phyloP scores from a whole-genome alignment of 2,329 filamentous ascomycete genomes.

The Fusarium multiceps region DNA sequence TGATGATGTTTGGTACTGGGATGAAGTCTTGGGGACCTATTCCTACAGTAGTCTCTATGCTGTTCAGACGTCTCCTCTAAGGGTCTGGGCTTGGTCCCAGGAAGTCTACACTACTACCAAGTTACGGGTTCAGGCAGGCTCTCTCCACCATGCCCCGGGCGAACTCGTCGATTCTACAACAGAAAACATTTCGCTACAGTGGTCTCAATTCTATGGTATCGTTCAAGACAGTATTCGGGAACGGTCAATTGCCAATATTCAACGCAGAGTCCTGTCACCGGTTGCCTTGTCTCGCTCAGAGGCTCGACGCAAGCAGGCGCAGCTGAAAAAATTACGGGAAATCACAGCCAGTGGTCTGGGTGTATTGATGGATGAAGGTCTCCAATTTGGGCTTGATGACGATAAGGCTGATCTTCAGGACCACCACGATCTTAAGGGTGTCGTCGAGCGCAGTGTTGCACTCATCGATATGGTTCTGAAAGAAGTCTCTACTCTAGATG shows the following conservation, averaged over 20 bases:
- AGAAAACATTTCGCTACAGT: conserved; percentile 61
- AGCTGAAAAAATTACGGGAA: conserved; percentile 77
- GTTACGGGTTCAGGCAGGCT: conserved; percentile 55
- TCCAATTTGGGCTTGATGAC: conserved; percentile 73
- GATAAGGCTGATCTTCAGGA: conserved; percentile 66
- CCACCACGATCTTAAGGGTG: conserved; percentile 70
- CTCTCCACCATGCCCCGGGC: conserved; percentile 45
- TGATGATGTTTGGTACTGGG: conserved; percentile 96
- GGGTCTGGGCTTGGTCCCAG: conserved; percentile 77
- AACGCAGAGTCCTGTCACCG: conserved; percentile 79
- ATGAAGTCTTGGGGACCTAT: conserved; percentile 83
- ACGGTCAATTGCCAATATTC: conserved; percentile 76
- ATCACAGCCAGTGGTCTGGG: conserved; percentile 89
- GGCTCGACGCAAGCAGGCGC: conserved; percentile 77
- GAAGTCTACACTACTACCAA: conserved; percentile 75
- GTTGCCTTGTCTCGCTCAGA: conserved; percentile 80
- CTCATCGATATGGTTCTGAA: conserved; percentile 87
- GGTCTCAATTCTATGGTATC: conserved; percentile 81
- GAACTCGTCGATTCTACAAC: conserved; percentile 53
- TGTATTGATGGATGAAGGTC: conserved; percentile 85
- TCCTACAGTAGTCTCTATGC: conserved; percentile 84
- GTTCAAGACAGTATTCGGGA: conserved; percentile 81
- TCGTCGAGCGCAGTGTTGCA: conserved; percentile 82
- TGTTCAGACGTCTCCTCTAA: conserved; percentile 83
- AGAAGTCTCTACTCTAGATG: conserved; percentile 73